These are phyloP conservation scores for Beta macrorhiza DNA, from an alignment of 179 eudicot genomes.

Conservation along the genomic window DNA sequence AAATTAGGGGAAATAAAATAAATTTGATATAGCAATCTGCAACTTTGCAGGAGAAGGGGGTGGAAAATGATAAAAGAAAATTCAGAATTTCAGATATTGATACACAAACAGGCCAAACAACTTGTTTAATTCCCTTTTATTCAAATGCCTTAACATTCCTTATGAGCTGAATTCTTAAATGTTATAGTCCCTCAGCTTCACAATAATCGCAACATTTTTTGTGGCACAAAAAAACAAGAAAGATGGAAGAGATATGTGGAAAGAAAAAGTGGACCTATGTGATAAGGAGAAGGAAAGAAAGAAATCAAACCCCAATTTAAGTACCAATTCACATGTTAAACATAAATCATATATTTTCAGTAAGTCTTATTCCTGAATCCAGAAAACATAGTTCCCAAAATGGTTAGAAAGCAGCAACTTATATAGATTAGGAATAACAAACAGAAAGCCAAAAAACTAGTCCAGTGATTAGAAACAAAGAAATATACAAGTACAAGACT, in stretches of 20 bases:
- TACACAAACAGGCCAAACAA: background rate
- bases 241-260: too few species aligned
- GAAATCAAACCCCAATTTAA: too few species aligned
- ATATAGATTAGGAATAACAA: background rate
- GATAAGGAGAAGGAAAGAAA: background rate
- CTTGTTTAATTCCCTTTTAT: background rate
- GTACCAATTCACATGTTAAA: too few species aligned
- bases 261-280: background rate
- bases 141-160: background rate
- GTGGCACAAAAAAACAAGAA: too few species aligned
- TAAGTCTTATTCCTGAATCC: too few species aligned
- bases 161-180: background rate
- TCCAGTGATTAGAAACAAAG: background rate
- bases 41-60: slow-evolving; percentile 1
- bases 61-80: background rate
- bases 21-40: background rate
- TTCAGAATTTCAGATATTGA: background rate
- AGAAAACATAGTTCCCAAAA: background rate
- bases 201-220: too few species aligned
- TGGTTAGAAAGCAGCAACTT: background rate
- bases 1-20: background rate
- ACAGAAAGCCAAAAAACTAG: background rate
- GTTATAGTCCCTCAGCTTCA: background rate
- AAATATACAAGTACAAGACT: background rate
- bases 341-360: too few species aligned